phyloP scores from a whole-genome alignment of 768 basidiomycete species.

The Suillus tomentosus region DNA sequence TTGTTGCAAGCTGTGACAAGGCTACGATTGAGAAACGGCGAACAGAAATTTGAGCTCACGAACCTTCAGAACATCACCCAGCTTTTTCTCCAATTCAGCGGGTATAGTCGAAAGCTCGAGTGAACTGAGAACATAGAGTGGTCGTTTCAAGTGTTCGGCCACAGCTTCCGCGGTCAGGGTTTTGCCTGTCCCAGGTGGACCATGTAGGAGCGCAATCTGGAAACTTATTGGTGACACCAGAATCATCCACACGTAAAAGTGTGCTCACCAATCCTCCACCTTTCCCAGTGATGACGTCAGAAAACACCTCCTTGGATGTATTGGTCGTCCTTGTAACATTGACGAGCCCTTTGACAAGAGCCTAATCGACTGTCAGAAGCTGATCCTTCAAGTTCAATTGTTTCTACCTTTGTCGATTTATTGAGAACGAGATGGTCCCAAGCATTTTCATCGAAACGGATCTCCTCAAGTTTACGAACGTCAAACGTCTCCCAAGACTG shows the following conservation, averaged over 20 bases:
- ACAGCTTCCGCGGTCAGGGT: conserved; percentile 64
- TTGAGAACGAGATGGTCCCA: conserved; percentile 64
- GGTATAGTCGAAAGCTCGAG: conserved; percentile 56
- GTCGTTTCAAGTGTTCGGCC: conserved; percentile 54
- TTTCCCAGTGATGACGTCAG: conserved; percentile 64
- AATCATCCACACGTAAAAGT: conserved; percentile 21
- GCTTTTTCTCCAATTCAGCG: conserved; percentile 41
- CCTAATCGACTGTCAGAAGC: conserved; percentile 37
- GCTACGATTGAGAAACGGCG: conserved; percentile 28
- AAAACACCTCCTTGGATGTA: conserved; percentile 21
- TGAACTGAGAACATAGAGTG: conserved; percentile 55
- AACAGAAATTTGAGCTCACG: not conserved
- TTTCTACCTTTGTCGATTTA: conserved; percentile 44
- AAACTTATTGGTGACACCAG: not conserved
- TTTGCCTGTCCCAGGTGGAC: conserved; percentile 43
- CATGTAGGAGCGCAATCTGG: conserved; percentile 29
- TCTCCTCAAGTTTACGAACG: conserved; percentile 51
- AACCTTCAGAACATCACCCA: conserved; percentile 30
- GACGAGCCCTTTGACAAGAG: conserved; percentile 28
- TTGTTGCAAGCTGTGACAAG: conserved; percentile 54
- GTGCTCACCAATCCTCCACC: conserved; percentile 62
- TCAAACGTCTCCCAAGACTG: conserved; percentile 55
- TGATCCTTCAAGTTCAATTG: not conserved
- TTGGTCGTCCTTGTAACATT: conserved; percentile 27
- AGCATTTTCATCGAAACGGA: conserved; percentile 59